phyloP scores from a whole-genome alignment of 192 early-diverging fungal genomes.

The Rhizophlyctis rosea region DNA sequence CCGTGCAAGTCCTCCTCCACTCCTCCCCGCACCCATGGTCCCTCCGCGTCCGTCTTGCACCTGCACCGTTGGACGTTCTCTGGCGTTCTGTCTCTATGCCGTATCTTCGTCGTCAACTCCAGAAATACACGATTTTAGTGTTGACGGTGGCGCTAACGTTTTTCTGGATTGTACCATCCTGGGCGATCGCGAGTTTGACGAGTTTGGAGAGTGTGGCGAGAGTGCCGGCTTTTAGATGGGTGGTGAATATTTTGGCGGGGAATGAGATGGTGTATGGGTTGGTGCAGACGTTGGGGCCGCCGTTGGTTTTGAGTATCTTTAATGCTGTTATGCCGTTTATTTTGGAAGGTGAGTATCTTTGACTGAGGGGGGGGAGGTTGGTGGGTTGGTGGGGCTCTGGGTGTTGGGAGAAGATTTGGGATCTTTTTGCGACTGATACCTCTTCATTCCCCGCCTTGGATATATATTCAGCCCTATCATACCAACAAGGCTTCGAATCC shows the following conservation, averaged over 20 bases:
- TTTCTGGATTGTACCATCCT: conserved; percentile 44
- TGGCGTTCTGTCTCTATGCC: conserved; percentile 38
- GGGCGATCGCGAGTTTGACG: conserved; percentile 29
- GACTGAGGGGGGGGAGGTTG: no score
- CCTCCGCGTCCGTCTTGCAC: conserved; percentile 37
- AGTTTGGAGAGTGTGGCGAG: conserved; percentile 31
- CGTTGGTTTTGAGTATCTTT: conserved; percentile 30
- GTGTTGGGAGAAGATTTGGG: neutral
- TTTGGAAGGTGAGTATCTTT: conserved; percentile 37
- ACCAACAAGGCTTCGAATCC: conserved; percentile 33
- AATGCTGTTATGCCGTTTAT: conserved; percentile 41
- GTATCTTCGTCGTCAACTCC: conserved; percentile 26
- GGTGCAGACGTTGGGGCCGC: conserved; percentile 35
- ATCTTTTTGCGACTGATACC: neutral
- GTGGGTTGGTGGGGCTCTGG: neutral
- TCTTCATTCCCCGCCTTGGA: neutral
- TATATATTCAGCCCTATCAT: conserved; percentile 21
- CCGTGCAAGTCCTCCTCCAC: conserved; percentile 35
- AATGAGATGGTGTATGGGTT: conserved; percentile 21
- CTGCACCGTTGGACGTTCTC: conserved; percentile 42
- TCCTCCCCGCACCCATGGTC: conserved; percentile 25
- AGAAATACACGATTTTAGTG: conserved; percentile 18
- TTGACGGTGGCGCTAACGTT: conserved; percentile 27
- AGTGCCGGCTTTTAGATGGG: conserved; percentile 15
- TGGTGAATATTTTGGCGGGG: conserved; percentile 21